Conservation (phyloP, 345 rosid species). For the rapeseed (Brassica napus) region DNA sequence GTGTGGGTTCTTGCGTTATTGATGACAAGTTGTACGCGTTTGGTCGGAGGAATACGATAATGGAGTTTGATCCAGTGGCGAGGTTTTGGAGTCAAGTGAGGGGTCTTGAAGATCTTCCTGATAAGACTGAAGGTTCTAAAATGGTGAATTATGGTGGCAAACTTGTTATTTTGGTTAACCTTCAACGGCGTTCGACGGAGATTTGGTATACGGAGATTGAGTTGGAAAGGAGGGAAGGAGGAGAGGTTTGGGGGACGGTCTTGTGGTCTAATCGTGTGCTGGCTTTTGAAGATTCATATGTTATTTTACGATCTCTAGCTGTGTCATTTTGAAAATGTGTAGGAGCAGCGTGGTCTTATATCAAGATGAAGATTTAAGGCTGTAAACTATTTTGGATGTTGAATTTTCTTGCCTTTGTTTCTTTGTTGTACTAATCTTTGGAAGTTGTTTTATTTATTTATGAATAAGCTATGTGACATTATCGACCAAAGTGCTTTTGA, state of each 20-base stretch:
- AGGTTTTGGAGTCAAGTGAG: conserved; percentile 57
- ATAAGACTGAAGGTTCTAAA: conserved; percentile 44
- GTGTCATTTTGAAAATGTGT: conserved; percentile 15
- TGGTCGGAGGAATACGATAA: conserved; percentile 56
- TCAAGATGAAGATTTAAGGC: neutral
- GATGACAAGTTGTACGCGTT: conserved; percentile 60
- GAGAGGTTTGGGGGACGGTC: conserved; percentile 22
- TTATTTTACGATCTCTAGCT: conserved; percentile 17
- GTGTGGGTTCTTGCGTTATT: conserved; percentile 73
- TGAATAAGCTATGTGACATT: neutral
- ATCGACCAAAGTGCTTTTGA: neutral
- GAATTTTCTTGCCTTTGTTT: neutral
- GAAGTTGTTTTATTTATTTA: neutral
- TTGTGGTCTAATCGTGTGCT: conserved; percentile 10
- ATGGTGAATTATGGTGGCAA: conserved; percentile 53
- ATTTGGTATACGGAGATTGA: conserved; percentile 17
- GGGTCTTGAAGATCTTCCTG: conserved; percentile 55
- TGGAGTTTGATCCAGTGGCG: conserved; percentile 50
- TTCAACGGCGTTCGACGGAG: neutral
- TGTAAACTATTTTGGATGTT: neutral
- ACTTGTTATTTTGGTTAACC: conserved; percentile 62
- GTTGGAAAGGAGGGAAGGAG: conserved; percentile 11
- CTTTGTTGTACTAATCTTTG: neutral
- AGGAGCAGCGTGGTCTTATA: neutral
- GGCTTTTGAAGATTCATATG: neutral